Evolutionary conservation across 805 yeast species (phyloP), one percentile per base, ranked within the genome.

Genomic region (Tetrapisispora phaffii): DNA sequence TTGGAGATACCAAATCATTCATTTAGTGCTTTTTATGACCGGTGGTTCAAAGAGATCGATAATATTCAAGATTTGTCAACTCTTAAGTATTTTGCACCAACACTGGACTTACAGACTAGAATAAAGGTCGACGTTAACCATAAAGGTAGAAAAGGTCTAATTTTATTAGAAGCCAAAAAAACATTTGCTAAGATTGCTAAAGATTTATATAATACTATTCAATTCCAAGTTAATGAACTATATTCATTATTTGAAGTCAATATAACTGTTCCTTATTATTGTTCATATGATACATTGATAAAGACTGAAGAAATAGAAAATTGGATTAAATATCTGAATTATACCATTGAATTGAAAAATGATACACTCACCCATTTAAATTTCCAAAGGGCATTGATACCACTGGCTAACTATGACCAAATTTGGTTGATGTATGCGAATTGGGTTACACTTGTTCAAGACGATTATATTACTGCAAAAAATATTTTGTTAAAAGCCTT

Each of bases 141-240:
- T 35, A 41, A 44, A 13, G 57, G 59, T 4, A 56, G 67, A 46
- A 52, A 51, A 34, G 67, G 67, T 46, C 56, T 62, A 10, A 48
- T 68, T 3, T 55, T 78, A 9, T 44, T 49, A 6, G 66, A 62
- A 17, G 55, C 68, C 8, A 61, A 68, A 41, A 50, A 50, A 32
- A 47, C 48, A 15, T 50, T 69, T 17, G 56, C 46, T 34, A 57
- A 62, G 39, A 49, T 53, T 31, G 52, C 65, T 4, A 58, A 61
- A 42, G 62, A 58, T 39, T 42, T 59, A 16, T 64, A 62, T 46
- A 50, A 56, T 54, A 60, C 54, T 6, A 47, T 57, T 4, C 67
- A 64, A 43, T 53, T 45, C 38, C 64, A 63, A 41, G 60, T 54
- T 0, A 39, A 62, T 33, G 63, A 58, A 35, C 45, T 62, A 1